These are phyloP conservation scores for Ogataea paraovalis DNA, from an alignment of 805 yeast genomes.

Conservation along the genomic window DNA sequence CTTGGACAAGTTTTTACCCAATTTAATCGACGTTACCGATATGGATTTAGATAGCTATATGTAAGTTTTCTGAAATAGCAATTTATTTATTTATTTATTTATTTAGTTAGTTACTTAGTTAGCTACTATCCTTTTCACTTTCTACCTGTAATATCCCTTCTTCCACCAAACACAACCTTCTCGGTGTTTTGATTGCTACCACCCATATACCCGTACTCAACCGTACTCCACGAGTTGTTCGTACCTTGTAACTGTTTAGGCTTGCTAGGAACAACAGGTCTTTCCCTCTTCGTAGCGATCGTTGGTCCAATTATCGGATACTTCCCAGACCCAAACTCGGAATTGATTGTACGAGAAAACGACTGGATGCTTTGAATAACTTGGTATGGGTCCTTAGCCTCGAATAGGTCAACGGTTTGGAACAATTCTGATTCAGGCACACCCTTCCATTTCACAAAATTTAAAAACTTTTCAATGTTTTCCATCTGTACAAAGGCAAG, in stretches of 20 bases:
- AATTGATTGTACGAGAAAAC: slow-evolving; percentile 64
- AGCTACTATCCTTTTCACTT: background rate
- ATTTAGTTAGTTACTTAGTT: too few species aligned
- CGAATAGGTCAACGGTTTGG: slow-evolving; percentile 74
- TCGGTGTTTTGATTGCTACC: slow-evolving; percentile 55
- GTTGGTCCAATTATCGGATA: slow-evolving; percentile 58
- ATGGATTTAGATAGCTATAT: slow-evolving; percentile 1
- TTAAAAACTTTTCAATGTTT: slow-evolving; percentile 68
- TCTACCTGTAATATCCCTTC: slow-evolving; percentile 39
- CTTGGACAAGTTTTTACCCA: slow-evolving; percentile 22
- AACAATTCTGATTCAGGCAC: slow-evolving; percentile 80
- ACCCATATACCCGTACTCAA: slow-evolving; percentile 56
- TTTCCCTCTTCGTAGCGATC: slow-evolving; percentile 43
- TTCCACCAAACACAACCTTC: slow-evolving; percentile 49
- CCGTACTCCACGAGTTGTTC: slow-evolving; percentile 50
- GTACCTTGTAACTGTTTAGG: slow-evolving; percentile 43
- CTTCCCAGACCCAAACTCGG: slow-evolving; percentile 39
- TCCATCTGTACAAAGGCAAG: slow-evolving; percentile 88
- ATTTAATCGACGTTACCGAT: slow-evolving; percentile 18
- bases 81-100: background rate
- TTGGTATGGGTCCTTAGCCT: slow-evolving; percentile 70
- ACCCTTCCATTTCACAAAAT: slow-evolving; percentile 58
- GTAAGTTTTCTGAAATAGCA: too few species aligned
- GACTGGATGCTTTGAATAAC: slow-evolving; percentile 72
- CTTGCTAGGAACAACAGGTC: slow-evolving; percentile 50